Evolutionary conservation across 306 rosid genomes (phyloP), one percentile per base, ranked within the genome.

Genomic region (Citrullus colocynthis): DNA sequence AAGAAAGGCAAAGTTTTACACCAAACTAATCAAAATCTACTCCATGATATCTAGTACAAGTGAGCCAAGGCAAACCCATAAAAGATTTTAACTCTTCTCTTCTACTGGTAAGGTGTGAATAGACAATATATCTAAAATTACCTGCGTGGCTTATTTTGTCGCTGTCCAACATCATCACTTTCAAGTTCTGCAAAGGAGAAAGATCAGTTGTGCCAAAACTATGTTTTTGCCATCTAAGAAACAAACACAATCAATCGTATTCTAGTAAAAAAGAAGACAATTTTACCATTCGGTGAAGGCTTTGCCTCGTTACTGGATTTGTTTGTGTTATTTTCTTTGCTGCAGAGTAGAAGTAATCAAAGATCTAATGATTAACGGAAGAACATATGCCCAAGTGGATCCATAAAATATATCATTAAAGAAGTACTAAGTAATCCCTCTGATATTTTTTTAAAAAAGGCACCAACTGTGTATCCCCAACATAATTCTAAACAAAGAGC

Each of bases 121-220:
- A 15, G 42, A 28, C 28, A 6, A 41, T 48, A 72, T 15, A 16
- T 78, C 69, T 39, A 34, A 79, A 85, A 90, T 91, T 83, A 80
- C 98, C 98, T 91, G 71, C 98, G 94, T 55, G 97, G 94, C 83
- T 91, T 93, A 83, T 89, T 93, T 56, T 90, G 98, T 64, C 98
- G 85, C 81, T 89, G 97, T 83, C 91, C 97, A 86, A 88, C 85
- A 80, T 91, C 98, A 74, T 93, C 96, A 3, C 74, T 89, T 72
- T 80, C 92, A 78, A 80, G 83, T 80, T 93, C 98, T 93, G 85
- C 75, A 73, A 14, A 30, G 81, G 20, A 79, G 24, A 78, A 32
- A 76, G 41, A 58, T 59, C 39, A 45, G 66, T 61, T 28, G 7
- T 14, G 41, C 44, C 60, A 72, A 15, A 72, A 28, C 24, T 14